Conservation (phyloP, 805 yeast species). For the Metschnikowia koreensis region DNA sequence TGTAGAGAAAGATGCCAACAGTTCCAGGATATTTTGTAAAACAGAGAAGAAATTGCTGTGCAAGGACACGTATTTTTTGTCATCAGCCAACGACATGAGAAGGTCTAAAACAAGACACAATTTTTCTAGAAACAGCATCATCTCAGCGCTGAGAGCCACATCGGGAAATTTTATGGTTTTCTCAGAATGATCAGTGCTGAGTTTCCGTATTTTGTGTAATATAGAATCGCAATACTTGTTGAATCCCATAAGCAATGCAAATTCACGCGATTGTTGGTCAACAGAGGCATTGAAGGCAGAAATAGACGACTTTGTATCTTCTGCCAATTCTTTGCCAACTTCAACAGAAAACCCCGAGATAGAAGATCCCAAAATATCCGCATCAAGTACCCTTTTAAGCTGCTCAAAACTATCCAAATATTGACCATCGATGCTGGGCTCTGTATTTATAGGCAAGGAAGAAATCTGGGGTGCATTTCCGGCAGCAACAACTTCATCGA, state of each 20-base stretch:
- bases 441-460: neutral
- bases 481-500: neutral
- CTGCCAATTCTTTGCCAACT: neutral
- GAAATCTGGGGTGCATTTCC: neutral
- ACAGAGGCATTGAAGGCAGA: conserved; percentile 24
- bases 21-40: conserved; percentile 24
- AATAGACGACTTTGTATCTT: conserved; percentile 14
- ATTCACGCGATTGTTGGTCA: conserved; percentile 21
- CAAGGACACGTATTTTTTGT: conserved; percentile 13
- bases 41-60: conserved; percentile 28
- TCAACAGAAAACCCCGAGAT: neutral
- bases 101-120: conserved; percentile 28
- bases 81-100: conserved; percentile 20
- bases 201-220: conserved; percentile 1
- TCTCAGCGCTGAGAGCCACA: neutral
- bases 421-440: neutral
- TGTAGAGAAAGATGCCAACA: conserved; percentile 23
- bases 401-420: neutral
- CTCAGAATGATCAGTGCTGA: neutral
- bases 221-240: conserved; percentile 17
- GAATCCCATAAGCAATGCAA: conserved; percentile 23
- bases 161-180: neutral
- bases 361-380: neutral
- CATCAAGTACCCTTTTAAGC: neutral
- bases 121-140: conserved; percentile 11